Conservation (phyloP, 495 filamentous ascomycete species). For the Penicillium mononematosum region DNA sequence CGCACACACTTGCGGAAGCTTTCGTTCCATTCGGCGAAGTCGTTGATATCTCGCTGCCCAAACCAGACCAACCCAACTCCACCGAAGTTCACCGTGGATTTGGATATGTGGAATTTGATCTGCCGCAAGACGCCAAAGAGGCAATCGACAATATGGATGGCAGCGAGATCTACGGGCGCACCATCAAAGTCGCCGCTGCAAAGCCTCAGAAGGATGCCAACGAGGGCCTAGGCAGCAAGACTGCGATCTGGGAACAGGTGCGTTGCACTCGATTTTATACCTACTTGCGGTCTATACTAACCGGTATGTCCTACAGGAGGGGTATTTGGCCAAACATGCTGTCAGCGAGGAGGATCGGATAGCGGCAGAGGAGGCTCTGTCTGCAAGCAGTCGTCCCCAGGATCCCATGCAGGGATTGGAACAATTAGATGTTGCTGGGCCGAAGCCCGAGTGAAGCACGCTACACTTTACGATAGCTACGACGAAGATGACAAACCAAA, state of each 20-base stretch:
- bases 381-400: conserved; percentile 52
- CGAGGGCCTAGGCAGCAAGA: conserved; percentile 86
- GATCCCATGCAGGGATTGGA: conserved; percentile 97
- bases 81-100: conserved; percentile 85
- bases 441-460: conserved; percentile 66
- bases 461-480: conserved; percentile 21
- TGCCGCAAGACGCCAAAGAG: conserved; percentile 81
- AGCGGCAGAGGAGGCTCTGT: conserved; percentile 59
- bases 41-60: conserved; percentile 82
- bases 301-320: conserved; percentile 60
- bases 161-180: conserved; percentile 87
- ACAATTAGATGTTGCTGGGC: conserved; percentile 89
- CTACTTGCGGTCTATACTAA: conserved; percentile 23
- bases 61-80: conserved; percentile 68
- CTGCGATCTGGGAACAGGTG: conserved; percentile 98
- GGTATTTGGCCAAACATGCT: conserved; percentile 86
- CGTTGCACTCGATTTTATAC: conserved; percentile 36
- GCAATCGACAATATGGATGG: conserved; percentile 99
- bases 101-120: conserved; percentile 94
- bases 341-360: conserved; percentile 81
- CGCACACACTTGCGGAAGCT: conserved; percentile 73
- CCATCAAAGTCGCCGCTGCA: conserved; percentile 86
- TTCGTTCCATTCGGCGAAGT: conserved; percentile 98
- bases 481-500: conserved; percentile 27
- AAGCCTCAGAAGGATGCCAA: conserved; percentile 89